phyloP scores from a whole-genome alignment of 2,329 filamentous ascomycete species.

The Alternaria gansuensis region DNA sequence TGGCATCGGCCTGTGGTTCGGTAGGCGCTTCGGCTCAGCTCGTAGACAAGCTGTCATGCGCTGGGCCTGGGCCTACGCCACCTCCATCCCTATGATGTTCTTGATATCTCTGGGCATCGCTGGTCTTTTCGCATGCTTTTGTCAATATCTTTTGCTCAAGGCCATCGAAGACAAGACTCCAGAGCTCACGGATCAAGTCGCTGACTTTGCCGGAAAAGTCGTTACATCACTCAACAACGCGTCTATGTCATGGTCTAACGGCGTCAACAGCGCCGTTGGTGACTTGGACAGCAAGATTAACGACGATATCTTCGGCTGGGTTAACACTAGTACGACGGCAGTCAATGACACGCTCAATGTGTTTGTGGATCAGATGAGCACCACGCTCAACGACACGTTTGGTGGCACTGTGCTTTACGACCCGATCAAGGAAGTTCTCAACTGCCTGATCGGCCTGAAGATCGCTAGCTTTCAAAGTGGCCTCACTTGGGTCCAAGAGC shows the following conservation, averaged over 20 bases:
- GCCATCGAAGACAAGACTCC: constrained; percentile 79
- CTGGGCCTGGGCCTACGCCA: constrained; percentile 89
- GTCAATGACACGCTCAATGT: constrained; percentile 85
- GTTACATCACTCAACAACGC: constrained; percentile 75
- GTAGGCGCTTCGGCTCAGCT: constrained; percentile 69
- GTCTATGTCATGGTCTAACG: constrained; percentile 77
- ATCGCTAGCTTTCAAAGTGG: constrained; percentile 84
- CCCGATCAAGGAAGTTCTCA: constrained; percentile 79
- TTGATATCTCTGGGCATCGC: constrained; percentile 83
- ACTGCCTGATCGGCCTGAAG: constrained; percentile 89
- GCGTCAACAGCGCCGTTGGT: constrained; percentile 76
- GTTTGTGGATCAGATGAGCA: constrained; percentile 80
- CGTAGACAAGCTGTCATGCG: constrained; percentile 76
- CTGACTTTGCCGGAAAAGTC: constrained; percentile 80
- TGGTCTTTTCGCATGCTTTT: constrained; percentile 82
- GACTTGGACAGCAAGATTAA: constrained; percentile 78
- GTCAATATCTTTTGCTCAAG: constrained; percentile 80
- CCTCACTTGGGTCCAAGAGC: constrained; percentile 90
- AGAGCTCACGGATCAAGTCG: constrained; percentile 75
- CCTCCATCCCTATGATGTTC: constrained; percentile 83
- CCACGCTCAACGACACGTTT: constrained; percentile 78
- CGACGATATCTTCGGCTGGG: constrained; percentile 83
- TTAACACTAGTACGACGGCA: constrained; percentile 80
- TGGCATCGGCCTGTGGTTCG: constrained; percentile 73
- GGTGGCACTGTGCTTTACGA: constrained; percentile 81